Conservation (phyloP, 495 filamentous ascomycete genomes). For the Polyplosphaeria fusca region DNA sequence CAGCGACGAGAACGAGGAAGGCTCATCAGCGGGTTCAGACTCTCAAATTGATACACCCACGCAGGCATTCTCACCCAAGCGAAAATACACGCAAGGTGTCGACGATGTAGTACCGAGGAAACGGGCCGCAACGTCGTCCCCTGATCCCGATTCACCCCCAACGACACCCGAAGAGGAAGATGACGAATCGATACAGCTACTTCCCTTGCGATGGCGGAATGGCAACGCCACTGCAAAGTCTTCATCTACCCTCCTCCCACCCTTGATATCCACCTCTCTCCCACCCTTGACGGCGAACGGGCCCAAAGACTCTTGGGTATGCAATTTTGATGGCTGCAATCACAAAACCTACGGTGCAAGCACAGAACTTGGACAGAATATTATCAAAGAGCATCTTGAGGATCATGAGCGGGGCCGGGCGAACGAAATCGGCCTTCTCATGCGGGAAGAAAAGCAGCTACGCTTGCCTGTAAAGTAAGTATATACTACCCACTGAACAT, state of each 20-base stretch:
- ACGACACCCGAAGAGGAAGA: neutral
- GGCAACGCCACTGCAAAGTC: slow-evolving; percentile 26
- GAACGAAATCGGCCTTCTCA: slow-evolving; percentile 57
- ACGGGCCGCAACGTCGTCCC: slow-evolving; percentile 17
- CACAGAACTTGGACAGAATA: slow-evolving; percentile 52
- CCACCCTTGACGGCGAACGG: slow-evolving; percentile 49
- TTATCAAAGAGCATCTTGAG: slow-evolving; percentile 62
- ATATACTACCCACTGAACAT: neutral
- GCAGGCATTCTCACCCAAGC: slow-evolving; percentile 47
- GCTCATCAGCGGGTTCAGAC: neutral
- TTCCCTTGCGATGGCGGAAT: slow-evolving; percentile 42
- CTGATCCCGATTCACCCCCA: slow-evolving; percentile 9
- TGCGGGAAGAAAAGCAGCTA: slow-evolving; percentile 48
- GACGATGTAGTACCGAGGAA: slow-evolving; percentile 10
- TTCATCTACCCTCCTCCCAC: slow-evolving; percentile 21
- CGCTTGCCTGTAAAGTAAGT: slow-evolving; percentile 59
- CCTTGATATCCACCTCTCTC: slow-evolving; percentile 44
- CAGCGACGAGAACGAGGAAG: slow-evolving; percentile 27
- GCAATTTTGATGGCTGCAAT: slow-evolving; percentile 64
- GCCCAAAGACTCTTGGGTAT: slow-evolving; percentile 66
- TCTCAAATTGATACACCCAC: slow-evolving; percentile 33
- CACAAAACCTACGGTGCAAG: slow-evolving; percentile 60
- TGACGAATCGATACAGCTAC: slow-evolving; percentile 5
- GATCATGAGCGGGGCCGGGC: slow-evolving; percentile 61
- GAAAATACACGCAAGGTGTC: slow-evolving; percentile 9